Conservation (phyloP, 2,329 filamentous ascomycete species). For the Xylaria sp. region DNA sequence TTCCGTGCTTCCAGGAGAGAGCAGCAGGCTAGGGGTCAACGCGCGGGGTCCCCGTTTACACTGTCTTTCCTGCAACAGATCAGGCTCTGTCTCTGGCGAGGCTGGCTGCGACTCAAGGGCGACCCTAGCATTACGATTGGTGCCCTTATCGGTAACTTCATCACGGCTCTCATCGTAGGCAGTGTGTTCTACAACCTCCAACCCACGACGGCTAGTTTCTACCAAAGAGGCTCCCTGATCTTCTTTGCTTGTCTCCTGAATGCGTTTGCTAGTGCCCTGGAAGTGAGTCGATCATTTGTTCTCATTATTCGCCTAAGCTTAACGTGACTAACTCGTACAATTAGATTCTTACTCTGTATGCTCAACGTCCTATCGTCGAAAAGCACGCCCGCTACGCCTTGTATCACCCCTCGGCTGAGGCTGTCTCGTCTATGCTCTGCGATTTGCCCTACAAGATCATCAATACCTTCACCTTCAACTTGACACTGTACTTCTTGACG, state of each 20-base stretch:
- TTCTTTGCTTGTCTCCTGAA: constrained; percentile 92
- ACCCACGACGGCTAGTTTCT: constrained; percentile 76
- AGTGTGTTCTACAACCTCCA: constrained; percentile 84
- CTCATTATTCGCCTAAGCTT: constrained; percentile 26
- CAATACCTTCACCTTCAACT: constrained; percentile 81
- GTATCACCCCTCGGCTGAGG: constrained; percentile 90
- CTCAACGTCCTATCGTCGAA: constrained; percentile 90
- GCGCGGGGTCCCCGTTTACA: constrained; percentile 81
- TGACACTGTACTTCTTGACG: constrained; percentile 87
- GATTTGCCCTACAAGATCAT: constrained; percentile 85
- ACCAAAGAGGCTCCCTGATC: constrained; percentile 78
- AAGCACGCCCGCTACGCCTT: constrained; percentile 88
- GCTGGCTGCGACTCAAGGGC: constrained; percentile 78
- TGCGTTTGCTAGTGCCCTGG: constrained; percentile 81
- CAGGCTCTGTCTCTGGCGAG: constrained; percentile 80
- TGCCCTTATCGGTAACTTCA: constrained; percentile 75
- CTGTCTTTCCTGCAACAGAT: constrained; percentile 81
- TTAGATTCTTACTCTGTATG: constrained; percentile 83
- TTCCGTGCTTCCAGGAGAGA: constrained; percentile 65
- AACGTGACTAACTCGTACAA: constrained; percentile 30
- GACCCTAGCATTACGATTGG: constrained; percentile 80
- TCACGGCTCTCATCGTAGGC: constrained; percentile 80
- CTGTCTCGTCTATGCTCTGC: constrained; percentile 84
- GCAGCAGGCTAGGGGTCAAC: constrained; percentile 67
- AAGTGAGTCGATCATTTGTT: constrained; percentile 57